Evolutionary conservation across 2,329 filamentous ascomycete species (phyloP).

Genomic region (Curvularia spicifera): DNA sequence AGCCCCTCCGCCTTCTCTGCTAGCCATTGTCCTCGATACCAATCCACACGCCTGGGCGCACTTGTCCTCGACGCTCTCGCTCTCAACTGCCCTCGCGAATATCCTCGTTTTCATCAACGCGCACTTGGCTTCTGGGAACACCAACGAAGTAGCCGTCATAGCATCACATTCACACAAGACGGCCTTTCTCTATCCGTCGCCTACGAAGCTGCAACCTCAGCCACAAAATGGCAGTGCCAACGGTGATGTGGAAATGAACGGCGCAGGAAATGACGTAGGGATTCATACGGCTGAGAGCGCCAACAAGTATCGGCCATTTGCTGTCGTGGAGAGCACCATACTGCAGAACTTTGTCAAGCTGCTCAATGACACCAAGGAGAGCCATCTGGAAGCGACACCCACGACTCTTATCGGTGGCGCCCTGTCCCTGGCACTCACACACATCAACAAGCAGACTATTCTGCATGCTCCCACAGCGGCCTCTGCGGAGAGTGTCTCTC

Average conservation of each 20-base stretch:
- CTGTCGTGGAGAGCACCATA: slow-evolving; percentile 82
- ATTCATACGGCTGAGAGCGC: slow-evolving; percentile 56
- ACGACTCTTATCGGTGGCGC: slow-evolving; percentile 92
- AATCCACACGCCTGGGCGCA: slow-evolving; percentile 94
- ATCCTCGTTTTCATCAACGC: slow-evolving; percentile 96
- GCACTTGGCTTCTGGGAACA: slow-evolving; percentile 90
- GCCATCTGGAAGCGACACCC: slow-evolving; percentile 69
- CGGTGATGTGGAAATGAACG: slow-evolving; percentile 38
- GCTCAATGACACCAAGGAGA: slow-evolving; percentile 68
- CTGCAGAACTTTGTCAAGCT: slow-evolving; percentile 75
- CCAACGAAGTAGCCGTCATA: slow-evolving; percentile 90
- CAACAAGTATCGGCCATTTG: slow-evolving; percentile 95
- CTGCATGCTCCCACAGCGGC: slow-evolving; percentile 47
- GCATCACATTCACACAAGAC: slow-evolving; percentile 88
- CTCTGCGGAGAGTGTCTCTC: slow-evolving; percentile 52
- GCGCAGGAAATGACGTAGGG: slow-evolving; percentile 25
- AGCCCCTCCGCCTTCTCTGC: slow-evolving; percentile 75
- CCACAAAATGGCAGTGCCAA: slow-evolving; percentile 29
- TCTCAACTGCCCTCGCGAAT: slow-evolving; percentile 84
- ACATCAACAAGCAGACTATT: slow-evolving; percentile 84
- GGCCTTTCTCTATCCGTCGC: slow-evolving; percentile 83
- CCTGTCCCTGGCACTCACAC: slow-evolving; percentile 83
- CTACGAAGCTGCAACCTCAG: slow-evolving; percentile 33
- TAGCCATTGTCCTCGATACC: slow-evolving; percentile 91
- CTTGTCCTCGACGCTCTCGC: slow-evolving; percentile 73